Evolutionary conservation across 805 yeast genomes (phyloP).

Genomic region (Metschnikowia proteae): DNA sequence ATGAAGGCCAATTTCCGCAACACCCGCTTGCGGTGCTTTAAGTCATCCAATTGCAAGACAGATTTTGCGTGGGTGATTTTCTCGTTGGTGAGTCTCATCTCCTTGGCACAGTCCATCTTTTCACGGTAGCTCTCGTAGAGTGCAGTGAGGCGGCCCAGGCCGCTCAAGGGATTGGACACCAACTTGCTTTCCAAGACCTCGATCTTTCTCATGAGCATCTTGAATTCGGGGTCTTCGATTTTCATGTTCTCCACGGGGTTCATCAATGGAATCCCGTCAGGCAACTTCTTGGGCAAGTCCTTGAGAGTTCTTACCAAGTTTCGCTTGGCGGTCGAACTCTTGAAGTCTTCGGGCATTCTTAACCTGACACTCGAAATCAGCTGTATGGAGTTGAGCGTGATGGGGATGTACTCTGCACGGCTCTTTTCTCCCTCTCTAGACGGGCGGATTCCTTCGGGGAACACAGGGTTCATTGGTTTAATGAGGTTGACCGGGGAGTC

Average conservation of each 20-base stretch:
- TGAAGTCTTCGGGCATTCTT: constrained; percentile 72
- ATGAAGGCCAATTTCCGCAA: constrained; percentile 88
- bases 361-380: constrained; percentile 78
- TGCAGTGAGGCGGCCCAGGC: constrained; percentile 56
- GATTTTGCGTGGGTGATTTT: constrained; percentile 83
- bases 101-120: constrained; percentile 58
- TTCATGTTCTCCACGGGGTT: constrained; percentile 94
- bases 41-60: constrained; percentile 88
- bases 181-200: constrained; percentile 78
- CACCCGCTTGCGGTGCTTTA: constrained; percentile 89
- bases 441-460: constrained; percentile 88
- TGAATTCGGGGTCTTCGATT: constrained; percentile 78
- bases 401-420: constrained; percentile 75
- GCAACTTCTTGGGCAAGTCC: constrained; percentile 79
- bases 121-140: constrained; percentile 61
- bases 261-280: constrained; percentile 86
- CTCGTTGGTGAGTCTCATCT: constrained; percentile 55
- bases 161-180: constrained; percentile 62
- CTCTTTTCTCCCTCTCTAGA: constrained; percentile 68
- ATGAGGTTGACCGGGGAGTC: constrained; percentile 83
- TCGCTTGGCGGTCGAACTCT: constrained; percentile 53
- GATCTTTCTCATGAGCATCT: constrained; percentile 65
- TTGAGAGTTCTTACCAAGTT: constrained; percentile 65
- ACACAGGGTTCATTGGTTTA: constrained; percentile 70
- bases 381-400: constrained; percentile 73